Percentiles rank a stretch among this genome's conserved stretches.
These are phyloP conservation scores for Aspergillus asperescens DNA, from an alignment of 495 filamentous ascomycete genomes.

Conservation along the genomic window DNA sequence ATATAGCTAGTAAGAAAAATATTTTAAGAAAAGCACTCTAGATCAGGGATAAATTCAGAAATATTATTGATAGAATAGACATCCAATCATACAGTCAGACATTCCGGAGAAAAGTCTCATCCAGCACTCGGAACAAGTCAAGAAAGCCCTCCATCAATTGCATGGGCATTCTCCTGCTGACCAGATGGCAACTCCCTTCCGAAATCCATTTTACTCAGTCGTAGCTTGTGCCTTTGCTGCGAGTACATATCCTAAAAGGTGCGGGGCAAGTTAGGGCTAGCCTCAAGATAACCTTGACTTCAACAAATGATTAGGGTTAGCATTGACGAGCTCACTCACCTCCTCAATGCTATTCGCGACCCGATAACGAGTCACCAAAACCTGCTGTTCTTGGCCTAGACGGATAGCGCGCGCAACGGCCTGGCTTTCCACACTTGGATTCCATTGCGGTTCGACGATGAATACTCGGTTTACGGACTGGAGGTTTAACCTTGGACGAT, in stretches of 20 bases:
- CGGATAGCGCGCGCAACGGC: conserved; percentile 31
- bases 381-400: conserved; percentile 42
- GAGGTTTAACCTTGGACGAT: conserved; percentile 39
- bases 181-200: neutral
- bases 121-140: neutral
- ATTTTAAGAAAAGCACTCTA: too few relatives aligned
- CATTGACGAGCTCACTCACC: neutral
- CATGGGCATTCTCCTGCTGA: neutral
- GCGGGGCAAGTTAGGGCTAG: neutral
- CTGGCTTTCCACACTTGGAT: conserved; percentile 50
- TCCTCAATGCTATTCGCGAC: conserved; percentile 45
- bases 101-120: neutral
- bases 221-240: conserved; percentile 14
- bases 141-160: neutral
- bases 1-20: too few relatives aligned
- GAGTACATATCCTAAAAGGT: conserved; percentile 12
- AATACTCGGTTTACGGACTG: conserved; percentile 42
- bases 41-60: too few relatives aligned
- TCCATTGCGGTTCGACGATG: conserved; percentile 53
- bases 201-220: conserved; percentile 6
- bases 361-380: conserved; percentile 41
- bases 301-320: neutral
- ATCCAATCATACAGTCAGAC: too few relatives aligned
- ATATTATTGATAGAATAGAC: too few relatives aligned
- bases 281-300: too few relatives aligned